phyloP scores from a whole-genome alignment of 169 alveolate genomes.

The Cystoisospora suis region DNA sequence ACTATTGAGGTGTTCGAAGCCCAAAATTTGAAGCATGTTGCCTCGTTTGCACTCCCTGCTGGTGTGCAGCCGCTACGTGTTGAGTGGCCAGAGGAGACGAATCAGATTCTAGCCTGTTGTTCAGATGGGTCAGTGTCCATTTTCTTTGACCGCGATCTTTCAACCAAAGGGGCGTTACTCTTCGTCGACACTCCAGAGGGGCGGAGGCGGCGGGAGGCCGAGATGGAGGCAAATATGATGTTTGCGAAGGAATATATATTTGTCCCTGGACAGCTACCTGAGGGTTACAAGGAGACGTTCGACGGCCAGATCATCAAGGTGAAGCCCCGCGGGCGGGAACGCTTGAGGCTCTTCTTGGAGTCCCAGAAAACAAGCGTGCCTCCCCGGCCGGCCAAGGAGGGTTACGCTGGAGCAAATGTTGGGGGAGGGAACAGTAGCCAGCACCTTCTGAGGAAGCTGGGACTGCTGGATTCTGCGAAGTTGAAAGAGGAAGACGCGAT shows the following conservation, averaged over 20 bases:
- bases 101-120: slow-evolving; percentile 25
- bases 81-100: slow-evolving; percentile 40
- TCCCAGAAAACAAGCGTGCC: slow-evolving; percentile 56
- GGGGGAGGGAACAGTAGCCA: slow-evolving; percentile 43
- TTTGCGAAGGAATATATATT: slow-evolving; percentile 3
- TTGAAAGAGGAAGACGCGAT: not conserved
- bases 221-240: not conserved
- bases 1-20: not conserved
- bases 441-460: slow-evolving; percentile 44
- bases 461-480: not conserved
- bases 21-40: not conserved
- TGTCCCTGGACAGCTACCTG: slow-evolving; percentile 31
- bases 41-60: not conserved
- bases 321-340: slow-evolving; percentile 14
- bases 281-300: slow-evolving; percentile 48
- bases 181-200: slow-evolving; percentile 21
- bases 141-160: not conserved
- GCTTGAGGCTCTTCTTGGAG: not conserved
- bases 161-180: slow-evolving; percentile 49
- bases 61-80: slow-evolving; percentile 10
- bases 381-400: slow-evolving; percentile 43
- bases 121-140: slow-evolving; percentile 19
- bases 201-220: slow-evolving; percentile 35
- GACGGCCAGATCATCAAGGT: slow-evolving; percentile 38
- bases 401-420: slow-evolving; percentile 17